Percentiles rank a stretch among this genome's conserved stretches.
Conservation (phyloP, 2,329 filamentous ascomycete species). For the Metarhizium humberi region DNA sequence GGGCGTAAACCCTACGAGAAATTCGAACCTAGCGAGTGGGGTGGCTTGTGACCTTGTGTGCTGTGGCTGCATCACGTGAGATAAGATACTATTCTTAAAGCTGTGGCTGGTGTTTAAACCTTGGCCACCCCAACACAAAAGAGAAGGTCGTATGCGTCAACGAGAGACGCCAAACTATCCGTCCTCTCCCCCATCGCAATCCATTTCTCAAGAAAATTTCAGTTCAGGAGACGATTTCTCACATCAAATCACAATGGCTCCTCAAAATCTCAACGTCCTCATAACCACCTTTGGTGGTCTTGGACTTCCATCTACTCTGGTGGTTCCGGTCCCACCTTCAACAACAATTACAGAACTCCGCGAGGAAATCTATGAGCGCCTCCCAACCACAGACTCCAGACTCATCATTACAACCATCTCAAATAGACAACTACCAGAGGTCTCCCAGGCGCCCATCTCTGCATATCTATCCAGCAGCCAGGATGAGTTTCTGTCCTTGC, state of each 20-base stretch:
- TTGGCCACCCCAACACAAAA: not conserved
- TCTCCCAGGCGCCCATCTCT: constrained; percentile 46
- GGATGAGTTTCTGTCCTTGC: constrained; percentile 71
- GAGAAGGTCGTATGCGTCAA: not conserved
- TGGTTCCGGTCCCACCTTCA: constrained; percentile 59
- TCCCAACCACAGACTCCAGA: constrained; percentile 46
- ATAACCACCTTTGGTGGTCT: constrained; percentile 78
- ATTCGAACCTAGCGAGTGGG: constrained; percentile 25
- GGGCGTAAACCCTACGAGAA: constrained; percentile 33
- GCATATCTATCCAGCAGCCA: constrained; percentile 46
- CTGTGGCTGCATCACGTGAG: constrained; percentile 24
- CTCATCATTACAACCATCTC: constrained; percentile 76
- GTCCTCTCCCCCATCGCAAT: not conserved
- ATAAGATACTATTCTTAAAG: constrained; percentile 9
- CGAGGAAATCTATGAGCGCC: constrained; percentile 48
- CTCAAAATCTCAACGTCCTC: constrained; percentile 64
- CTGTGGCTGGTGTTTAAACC: not conserved
- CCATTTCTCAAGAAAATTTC: not conserved
- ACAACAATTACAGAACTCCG: constrained; percentile 61
- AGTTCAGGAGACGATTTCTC: not conserved
- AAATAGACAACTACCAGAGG: constrained; percentile 57
- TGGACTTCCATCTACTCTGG: constrained; percentile 71
- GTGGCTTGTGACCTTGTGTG: constrained; percentile 16
- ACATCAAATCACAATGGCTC: constrained; percentile 36
- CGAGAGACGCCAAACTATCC: not conserved